These are phyloP conservation scores for Ogataea saltuana DNA, from an alignment of 805 yeast genomes.

Conservation along the genomic window DNA sequence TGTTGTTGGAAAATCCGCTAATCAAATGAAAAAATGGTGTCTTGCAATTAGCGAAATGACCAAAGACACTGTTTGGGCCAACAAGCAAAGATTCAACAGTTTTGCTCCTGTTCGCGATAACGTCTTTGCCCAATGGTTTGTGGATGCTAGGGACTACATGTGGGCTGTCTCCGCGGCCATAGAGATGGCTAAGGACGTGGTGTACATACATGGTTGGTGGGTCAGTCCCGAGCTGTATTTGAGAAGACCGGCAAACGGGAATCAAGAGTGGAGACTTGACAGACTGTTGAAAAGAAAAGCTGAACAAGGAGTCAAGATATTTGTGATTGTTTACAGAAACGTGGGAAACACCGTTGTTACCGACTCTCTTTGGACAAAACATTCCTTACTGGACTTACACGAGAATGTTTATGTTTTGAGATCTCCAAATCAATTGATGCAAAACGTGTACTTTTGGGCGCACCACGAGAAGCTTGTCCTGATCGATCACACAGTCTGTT, in stretches of 20 bases:
- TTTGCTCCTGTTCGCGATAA: constrained; percentile 90
- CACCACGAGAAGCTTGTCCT: constrained; percentile 94
- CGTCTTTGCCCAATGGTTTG: constrained; percentile 94
- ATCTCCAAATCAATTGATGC: constrained; percentile 92
- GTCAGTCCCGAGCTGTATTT: constrained; percentile 89
- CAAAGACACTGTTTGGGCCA: constrained; percentile 68
- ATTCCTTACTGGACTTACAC: constrained; percentile 82
- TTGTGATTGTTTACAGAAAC: constrained; percentile 87
- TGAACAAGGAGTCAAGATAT: constrained; percentile 90
- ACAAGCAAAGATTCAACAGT: constrained; percentile 73
- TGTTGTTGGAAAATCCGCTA: constrained; percentile 65
- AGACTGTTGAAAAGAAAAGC: constrained; percentile 87
- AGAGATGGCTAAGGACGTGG: constrained; percentile 89
- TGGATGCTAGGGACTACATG: constrained; percentile 87
- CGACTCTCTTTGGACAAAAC: constrained; percentile 93
- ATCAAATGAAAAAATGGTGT: constrained; percentile 72
- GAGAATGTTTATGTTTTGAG: constrained; percentile 86
- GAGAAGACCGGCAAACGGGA: constrained; percentile 93
- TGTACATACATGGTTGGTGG: constrained; percentile 99
- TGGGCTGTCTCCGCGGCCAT: constrained; percentile 95
- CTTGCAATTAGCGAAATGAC: constrained; percentile 71
- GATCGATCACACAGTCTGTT: constrained; percentile 84
- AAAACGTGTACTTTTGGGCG: constrained; percentile 96
- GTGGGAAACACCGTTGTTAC: constrained; percentile 92
- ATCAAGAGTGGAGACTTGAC: constrained; percentile 91